phyloP scores from a whole-genome alignment of 73 alveolate species.

The Paramecium caudatum region DNA sequence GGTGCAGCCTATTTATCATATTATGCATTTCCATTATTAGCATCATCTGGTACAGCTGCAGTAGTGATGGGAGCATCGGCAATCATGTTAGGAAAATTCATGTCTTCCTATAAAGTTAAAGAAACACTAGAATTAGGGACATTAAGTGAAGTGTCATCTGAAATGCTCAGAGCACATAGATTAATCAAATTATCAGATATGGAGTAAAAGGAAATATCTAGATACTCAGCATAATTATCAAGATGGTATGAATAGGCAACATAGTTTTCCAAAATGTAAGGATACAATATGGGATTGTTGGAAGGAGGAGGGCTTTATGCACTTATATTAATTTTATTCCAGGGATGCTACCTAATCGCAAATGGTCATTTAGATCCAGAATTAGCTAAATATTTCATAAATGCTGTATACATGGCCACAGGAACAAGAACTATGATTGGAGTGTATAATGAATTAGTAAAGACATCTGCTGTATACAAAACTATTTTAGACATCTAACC shows the following conservation, averaged over 20 bases:
- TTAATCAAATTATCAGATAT: constrained; percentile 60
- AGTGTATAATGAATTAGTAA: constrained; percentile 61
- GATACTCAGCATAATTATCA: constrained; percentile 60
- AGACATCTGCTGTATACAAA: constrained; percentile 70
- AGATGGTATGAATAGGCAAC: constrained; percentile 68
- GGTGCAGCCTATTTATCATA: constrained; percentile 70
- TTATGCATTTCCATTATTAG: constrained; percentile 50
- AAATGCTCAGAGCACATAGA: constrained; percentile 40
- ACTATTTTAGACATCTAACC: constrained; percentile 33
- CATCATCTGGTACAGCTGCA: constrained; percentile 18
- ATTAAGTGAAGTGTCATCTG: constrained; percentile 53
- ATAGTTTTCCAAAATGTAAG: constrained; percentile 39
- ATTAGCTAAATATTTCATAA: constrained; percentile 17
- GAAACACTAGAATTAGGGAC: constrained; percentile 64
- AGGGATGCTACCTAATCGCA: constrained; percentile 63
- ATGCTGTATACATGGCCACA: constrained; percentile 67
- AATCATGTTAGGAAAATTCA: constrained; percentile 52
- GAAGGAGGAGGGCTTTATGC: constrained; percentile 71
- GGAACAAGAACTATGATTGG: constrained; percentile 63
- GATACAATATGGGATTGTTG: constrained; percentile 57
- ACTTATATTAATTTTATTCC: constrained; percentile 16
- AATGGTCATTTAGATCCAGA: constrained; percentile 73
- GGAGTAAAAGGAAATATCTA: constrained; percentile 28
- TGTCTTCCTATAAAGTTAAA: constrained; percentile 20
- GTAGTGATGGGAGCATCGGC: constrained; percentile 58